Percentiles rank a stretch among this genome's conserved stretches.
phyloP scores from a whole-genome alignment of 108 stramenopile species.

The Nitzschia sp. region DNA sequence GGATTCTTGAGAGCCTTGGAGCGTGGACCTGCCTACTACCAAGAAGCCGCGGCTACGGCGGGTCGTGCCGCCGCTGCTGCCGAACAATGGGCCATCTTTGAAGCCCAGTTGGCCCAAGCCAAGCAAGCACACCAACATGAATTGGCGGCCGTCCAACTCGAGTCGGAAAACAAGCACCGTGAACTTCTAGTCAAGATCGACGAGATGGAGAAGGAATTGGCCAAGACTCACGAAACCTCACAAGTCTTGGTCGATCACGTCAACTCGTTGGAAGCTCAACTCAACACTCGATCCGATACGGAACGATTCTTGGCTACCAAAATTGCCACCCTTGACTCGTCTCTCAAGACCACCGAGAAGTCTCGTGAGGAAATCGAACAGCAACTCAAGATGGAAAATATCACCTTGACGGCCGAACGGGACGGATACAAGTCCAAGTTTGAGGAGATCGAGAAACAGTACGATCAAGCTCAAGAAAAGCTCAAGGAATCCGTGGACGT shows the following conservation, averaged over 20 bases:
- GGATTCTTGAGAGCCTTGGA: constrained; percentile 68
- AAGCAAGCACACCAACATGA: constrained; percentile 20
- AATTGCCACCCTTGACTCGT: constrained; percentile 65
- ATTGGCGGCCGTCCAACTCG: background rate
- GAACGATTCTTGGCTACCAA: constrained; percentile 77
- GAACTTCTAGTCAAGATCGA: constrained; percentile 24
- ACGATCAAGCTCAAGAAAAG: constrained; percentile 8
- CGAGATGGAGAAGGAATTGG: constrained; percentile 61
- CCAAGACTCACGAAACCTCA: constrained; percentile 67
- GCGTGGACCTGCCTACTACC: constrained; percentile 56
- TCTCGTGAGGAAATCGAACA: background rate
- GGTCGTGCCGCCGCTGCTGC: constrained; percentile 36
- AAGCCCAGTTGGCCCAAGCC: constrained; percentile 24
- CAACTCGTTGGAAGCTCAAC: constrained; percentile 71
- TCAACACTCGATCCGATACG: constrained; percentile 59
- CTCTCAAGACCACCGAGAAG: constrained; percentile 32
- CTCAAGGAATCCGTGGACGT: constrained; percentile 16
- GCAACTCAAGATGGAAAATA: constrained; percentile 14
- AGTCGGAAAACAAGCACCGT: constrained; percentile 24
- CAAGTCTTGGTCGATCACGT: constrained; percentile 83
- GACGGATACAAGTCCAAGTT: constrained; percentile 14
- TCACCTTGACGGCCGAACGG: constrained; percentile 9
- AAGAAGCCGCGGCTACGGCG: constrained; percentile 23
- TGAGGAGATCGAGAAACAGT: constrained; percentile 1
- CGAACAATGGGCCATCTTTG: constrained; percentile 33